Conservation (phyloP, 441 rosid genomes). For the Bocquillonia castaneifolia region DNA sequence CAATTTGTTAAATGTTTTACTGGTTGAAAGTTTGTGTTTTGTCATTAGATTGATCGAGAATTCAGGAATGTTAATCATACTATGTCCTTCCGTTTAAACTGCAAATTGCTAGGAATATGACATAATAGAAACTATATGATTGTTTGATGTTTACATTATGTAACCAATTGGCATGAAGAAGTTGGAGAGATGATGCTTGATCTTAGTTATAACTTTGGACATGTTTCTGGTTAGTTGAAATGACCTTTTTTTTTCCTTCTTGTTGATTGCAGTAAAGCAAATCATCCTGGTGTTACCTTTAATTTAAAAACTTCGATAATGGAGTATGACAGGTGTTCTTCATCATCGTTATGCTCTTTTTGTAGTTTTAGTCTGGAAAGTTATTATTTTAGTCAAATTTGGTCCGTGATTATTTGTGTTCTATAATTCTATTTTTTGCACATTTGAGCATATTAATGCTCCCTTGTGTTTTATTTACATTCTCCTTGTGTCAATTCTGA, state of each 20-base stretch:
- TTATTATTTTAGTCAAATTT: not conserved
- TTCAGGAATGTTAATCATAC: not conserved
- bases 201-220: not conserved
- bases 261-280: not conserved
- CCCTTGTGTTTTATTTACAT: not conserved
- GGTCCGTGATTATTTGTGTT: not conserved
- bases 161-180: not conserved
- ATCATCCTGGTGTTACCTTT: not conserved
- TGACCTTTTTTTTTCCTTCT: not conserved
- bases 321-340: conserved; percentile 15
- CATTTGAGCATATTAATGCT: not conserved
- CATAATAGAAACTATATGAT: not conserved
- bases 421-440: conserved; percentile 1
- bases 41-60: not conserved
- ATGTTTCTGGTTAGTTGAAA: not conserved
- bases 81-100: not conserved
- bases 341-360: not conserved
- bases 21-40: not conserved
- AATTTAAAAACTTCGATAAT: not conserved
- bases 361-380: not conserved
- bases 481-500: not conserved
- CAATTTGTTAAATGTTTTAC: not conserved
- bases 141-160: not conserved
- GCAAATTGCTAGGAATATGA: not conserved
- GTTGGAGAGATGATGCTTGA: not conserved